Percentiles rank a stretch among this genome's conserved stretches.
Conservation (phyloP, 2,329 filamentous ascomycete species). For the Ceratocystis huliohia region DNA sequence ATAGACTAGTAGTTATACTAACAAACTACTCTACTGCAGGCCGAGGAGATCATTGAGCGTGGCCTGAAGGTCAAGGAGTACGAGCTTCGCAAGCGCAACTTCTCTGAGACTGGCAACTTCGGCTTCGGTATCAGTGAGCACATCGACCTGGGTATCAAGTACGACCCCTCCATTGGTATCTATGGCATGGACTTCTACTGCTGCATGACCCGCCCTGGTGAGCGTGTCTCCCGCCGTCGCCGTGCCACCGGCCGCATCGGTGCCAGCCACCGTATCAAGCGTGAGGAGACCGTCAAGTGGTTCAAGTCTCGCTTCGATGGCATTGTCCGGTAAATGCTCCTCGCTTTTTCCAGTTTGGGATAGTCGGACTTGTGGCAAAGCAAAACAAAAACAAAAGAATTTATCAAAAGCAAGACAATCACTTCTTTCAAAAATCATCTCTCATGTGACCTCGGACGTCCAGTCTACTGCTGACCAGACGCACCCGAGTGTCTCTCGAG, state of each 20-base stretch:
- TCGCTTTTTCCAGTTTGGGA: slow-evolving; percentile 3
- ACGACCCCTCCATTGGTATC: slow-evolving; percentile 95
- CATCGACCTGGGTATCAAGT: slow-evolving; percentile 99
- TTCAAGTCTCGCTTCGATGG: slow-evolving; percentile 86
- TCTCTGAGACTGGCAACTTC: slow-evolving; percentile 99
- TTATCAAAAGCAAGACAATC: slow-evolving; percentile 19
- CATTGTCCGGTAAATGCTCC: slow-evolving; percentile 78
- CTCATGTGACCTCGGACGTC: slow-evolving; percentile 21
- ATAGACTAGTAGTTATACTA: slow-evolving; percentile 21
- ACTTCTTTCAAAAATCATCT: slow-evolving; percentile 20
- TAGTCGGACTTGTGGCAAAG: slow-evolving; percentile 8
- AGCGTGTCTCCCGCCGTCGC: slow-evolving; percentile 92
- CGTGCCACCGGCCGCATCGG: slow-evolving; percentile 80
- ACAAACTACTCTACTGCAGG: slow-evolving; percentile 35
- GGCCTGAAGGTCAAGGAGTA: slow-evolving; percentile 99
- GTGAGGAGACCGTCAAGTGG: slow-evolving; percentile 94
- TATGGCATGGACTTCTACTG: slow-evolving; percentile 99
- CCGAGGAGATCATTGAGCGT: slow-evolving; percentile 99
- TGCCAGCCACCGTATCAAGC: slow-evolving; percentile 81
- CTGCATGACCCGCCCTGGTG: slow-evolving; percentile 99
- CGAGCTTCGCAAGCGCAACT: slow-evolving; percentile 98
- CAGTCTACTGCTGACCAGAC: slow-evolving; percentile 15
- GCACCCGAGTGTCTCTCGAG: slow-evolving; percentile 19
- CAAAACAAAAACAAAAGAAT: slow-evolving; percentile 16
- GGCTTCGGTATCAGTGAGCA: slow-evolving; percentile 99